Evolutionary conservation across 2,329 filamentous ascomycete species (phyloP), one percentile per base, ranked within the genome.

Genomic region (Penicillium glabrum): DNA sequence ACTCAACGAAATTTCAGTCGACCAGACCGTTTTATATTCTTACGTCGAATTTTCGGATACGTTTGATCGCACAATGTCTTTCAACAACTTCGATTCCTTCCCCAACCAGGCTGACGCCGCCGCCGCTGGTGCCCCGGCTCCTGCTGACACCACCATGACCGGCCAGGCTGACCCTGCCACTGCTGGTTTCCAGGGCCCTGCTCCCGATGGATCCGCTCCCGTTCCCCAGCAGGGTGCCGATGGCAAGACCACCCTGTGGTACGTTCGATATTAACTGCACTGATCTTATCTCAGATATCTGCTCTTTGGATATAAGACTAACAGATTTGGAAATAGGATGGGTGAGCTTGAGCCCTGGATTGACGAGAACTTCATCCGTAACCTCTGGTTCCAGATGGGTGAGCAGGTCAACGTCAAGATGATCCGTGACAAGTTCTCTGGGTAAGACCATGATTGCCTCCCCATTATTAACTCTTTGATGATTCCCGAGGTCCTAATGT

Each of bases 261-360:
- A 56, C 73, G 64, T 75, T 73, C 35, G 23, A 29, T 45, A 19
- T 16, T 24, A 24, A 24, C 23, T 24, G 23, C 4, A 29, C 26
- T 31, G n/a, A 10, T 39, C 3, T 19, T 10, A 39, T 19, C n/a
- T 10, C 35, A 39, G n/a, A 19, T 39, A 7, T 27, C 16, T 50
- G 24, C 6, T 47, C 9, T 7, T 10, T 44, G 16, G 43, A 43
- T 2, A 31, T 21, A 19, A 26, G 13, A 13, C 44, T 53, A 31
- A 57, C 47, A 21, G 11, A 11, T 33, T 13, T 48, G 57, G 3
- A 26, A 26, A 23, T 61, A 96, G 93, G 93, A 99, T 99, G 95
- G 95, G 95, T 67, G 95, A 99, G 76, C 89, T 99, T 62, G 93
- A 98, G 78, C 91, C 92, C 27, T 99, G 95, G 95, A 98, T 99